These are phyloP conservation scores for Suillus sp. DNA, from an alignment of 768 basidiomycete species.

Conservation along the genomic window DNA sequence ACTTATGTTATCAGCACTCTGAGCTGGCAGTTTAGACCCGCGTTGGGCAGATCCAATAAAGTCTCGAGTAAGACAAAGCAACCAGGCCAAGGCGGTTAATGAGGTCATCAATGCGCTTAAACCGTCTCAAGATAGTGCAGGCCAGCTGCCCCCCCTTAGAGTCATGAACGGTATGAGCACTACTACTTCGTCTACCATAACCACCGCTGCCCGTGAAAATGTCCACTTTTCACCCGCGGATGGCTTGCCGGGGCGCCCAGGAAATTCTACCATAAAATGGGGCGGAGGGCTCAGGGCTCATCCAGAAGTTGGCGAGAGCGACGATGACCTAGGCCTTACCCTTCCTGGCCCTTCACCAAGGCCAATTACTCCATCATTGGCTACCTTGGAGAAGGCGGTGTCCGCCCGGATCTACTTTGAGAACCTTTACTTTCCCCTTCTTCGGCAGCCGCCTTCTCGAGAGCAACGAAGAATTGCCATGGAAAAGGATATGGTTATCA, in stretches of 20 bases:
- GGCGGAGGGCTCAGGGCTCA: slow-evolving; percentile 62
- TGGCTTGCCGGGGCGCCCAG: slow-evolving; percentile 56
- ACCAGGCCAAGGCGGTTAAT: slow-evolving; percentile 73
- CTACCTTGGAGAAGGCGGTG: slow-evolving; percentile 92
- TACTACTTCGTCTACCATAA: slow-evolving; percentile 68
- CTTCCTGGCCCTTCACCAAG: slow-evolving; percentile 29
- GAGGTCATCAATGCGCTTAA: slow-evolving; percentile 74
- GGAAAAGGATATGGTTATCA: slow-evolving; percentile 81
- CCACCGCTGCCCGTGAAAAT: slow-evolving; percentile 76
- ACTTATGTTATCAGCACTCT: slow-evolving; percentile 22
- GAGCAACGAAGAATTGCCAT: slow-evolving; percentile 85
- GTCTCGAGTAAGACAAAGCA: slow-evolving; percentile 64
- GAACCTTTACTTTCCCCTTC: slow-evolving; percentile 83
- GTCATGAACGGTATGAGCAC: slow-evolving; percentile 81
- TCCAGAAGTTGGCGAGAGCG: slow-evolving; percentile 64
- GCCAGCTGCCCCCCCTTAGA: slow-evolving; percentile 56
- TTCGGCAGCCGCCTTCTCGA: slow-evolving; percentile 82
- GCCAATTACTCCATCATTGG: slow-evolving; percentile 80
- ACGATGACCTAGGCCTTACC: slow-evolving; percentile 38
- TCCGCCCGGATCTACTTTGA: slow-evolving; percentile 93
- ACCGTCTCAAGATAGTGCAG: slow-evolving; percentile 48
- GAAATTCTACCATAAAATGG: slow-evolving; percentile 64
- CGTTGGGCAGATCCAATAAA: slow-evolving; percentile 90
- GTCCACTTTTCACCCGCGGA: slow-evolving; percentile 47
- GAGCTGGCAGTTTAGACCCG: slow-evolving; percentile 59